Evolutionary conservation across 2,329 filamentous ascomycete species (phyloP).

Genomic region (Diplodia intermedia): DNA sequence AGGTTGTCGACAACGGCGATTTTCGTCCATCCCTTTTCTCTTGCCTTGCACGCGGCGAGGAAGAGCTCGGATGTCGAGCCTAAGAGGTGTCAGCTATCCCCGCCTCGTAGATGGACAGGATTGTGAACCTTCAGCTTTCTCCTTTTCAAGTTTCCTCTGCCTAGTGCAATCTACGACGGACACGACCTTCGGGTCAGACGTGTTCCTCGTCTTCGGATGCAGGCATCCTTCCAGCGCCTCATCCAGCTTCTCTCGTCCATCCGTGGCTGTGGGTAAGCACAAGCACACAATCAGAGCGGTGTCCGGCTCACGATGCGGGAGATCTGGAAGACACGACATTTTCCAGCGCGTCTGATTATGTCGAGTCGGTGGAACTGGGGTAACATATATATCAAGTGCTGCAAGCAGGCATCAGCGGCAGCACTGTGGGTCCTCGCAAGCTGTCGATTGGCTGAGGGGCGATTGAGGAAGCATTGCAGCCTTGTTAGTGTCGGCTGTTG

Average conservation of each 20-base stretch:
- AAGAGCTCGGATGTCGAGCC: slow-evolving; percentile 2
- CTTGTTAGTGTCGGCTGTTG: background rate
- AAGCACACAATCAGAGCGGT: background rate
- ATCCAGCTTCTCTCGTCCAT: slow-evolving; percentile 2
- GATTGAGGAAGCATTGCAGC: background rate
- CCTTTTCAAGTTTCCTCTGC: slow-evolving; percentile 1
- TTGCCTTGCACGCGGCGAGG: background rate
- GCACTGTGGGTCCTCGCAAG: background rate
- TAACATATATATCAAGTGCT: background rate
- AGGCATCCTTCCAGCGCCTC: background rate
- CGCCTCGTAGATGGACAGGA: background rate
- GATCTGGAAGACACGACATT: slow-evolving; percentile 7
- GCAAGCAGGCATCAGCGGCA: background rate
- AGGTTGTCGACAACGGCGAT: background rate
- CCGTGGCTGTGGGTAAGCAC: background rate
- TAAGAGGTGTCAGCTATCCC: background rate
- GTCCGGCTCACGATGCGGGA: background rate
- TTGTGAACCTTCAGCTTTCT: background rate
- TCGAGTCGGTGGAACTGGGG: background rate
- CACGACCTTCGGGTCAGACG: background rate
- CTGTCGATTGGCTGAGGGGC: background rate
- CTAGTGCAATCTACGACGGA: background rate
- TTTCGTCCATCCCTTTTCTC: slow-evolving; percentile 1
- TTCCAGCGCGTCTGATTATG: background rate
- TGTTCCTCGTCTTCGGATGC: background rate